Evolutionary conservation across 2,329 filamentous ascomycete genomes (phyloP), one percentile per base, ranked within the genome.

Genomic region (Pestalotiopsis sp.): DNA sequence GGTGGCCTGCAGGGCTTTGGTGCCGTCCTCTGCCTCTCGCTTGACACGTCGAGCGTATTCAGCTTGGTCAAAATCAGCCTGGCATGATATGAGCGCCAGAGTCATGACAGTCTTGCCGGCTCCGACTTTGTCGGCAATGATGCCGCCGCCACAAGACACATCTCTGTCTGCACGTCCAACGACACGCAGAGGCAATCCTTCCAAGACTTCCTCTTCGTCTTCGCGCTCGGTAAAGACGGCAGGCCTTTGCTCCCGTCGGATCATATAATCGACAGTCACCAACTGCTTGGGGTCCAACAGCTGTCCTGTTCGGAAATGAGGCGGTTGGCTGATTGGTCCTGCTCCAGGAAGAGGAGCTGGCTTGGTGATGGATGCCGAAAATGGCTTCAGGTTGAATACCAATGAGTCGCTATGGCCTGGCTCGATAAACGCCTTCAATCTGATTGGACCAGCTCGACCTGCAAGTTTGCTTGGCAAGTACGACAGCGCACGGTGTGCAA

Each of bases 91-190:
- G 4, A 84, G 73, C 1, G 78, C 81, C 13, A 84, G 76, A 5
- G 74, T 79, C 31, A 83, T 73, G 4, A 84, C 76, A 0, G 83
- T 85, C 73, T 85, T 85, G 1, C 83, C 83, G 66, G 80, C 84
- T 17, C 83, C 83, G 14, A 84, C 80, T 36, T 83, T 78, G 58
- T 84, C 82, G 1, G 82, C 83, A 6, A 83, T 73, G 9, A 84
- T 76, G 36, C 82, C 83, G 13, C 83, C 82, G 3, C 73, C 75
- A 45, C 74, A 72, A 7, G 67, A 69, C 27, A 77, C 74, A 4
- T 70, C 69, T 3, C 74, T 71, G 63, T 76, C 69, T 1, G 80
- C 81, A 5, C 72, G 70, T 6, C 77, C 81, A 2, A 76, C 31
- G 1, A 83, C 68, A 3, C 82, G 78, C 4, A 83, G 56, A 36